Evolutionary conservation across 2,329 filamentous ascomycete genomes (phyloP), one percentile per base, ranked within the genome.

Genomic region (Cladophialophora psammophila): DNA sequence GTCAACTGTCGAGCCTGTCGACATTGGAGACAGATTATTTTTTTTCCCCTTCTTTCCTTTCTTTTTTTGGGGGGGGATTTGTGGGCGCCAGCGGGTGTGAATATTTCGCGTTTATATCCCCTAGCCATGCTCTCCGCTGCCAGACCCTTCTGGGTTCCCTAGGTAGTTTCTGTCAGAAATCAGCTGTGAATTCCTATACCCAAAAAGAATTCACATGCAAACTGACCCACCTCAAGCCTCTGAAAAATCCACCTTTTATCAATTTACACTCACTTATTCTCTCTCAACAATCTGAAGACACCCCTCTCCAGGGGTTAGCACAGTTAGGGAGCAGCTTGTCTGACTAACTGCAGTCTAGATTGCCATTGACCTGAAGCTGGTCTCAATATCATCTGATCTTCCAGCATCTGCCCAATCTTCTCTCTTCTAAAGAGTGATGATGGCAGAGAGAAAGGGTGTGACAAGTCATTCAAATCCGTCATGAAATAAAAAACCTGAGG

Each of bases 321-420:
- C 45, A 31, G 45, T 50, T 31, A 50, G 45, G 45, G 45, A 50
- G 45, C 45, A 50, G 45, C 18, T 50, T 8, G 45, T 50, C 45
- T 50, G 45, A 50, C 45, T 31, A 50, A 50, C 45, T 50, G 18
- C 5, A 12, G 45, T 31, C 45, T 26, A 13, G 45, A 50, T 50
- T 50, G 45, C 20, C 45, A 18, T 26, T 50, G 45, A 31, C 45
- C 45, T 50, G 18, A 50, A 50, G 45, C 18, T 12, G 12, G 45
- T 50, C 45, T 50, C 15, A 26, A 26, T 50, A 50, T 26, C 18
- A 50, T 12, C 20, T 50, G 8, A 26, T 26, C 18, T 26, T 50
- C 18, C 45, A 13, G 18, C 20, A 26, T 50, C 45, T 50, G 45
- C 20, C 45, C 45, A 13, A 18, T 50, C 45, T 50, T 26, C 45